Percentiles rank a stretch among this genome's conserved stretches.
Conservation (phyloP, 768 basidiomycete genomes). For the Pulveroboletus ravenelii region DNA sequence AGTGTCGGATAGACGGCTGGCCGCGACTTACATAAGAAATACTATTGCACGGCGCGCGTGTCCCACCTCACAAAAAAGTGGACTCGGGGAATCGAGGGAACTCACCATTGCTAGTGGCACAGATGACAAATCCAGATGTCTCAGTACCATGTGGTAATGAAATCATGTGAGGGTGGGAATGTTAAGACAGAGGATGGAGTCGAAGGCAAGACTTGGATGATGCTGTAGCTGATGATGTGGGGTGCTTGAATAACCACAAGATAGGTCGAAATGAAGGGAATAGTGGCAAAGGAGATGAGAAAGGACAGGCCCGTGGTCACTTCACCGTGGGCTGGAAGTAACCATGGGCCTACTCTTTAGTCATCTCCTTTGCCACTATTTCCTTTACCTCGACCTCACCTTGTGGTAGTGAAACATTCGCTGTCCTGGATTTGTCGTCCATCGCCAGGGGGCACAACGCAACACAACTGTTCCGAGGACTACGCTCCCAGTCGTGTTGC, state of each 20-base stretch:
- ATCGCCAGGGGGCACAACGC: slow-evolving; percentile 10
- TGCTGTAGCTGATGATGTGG: not conserved
- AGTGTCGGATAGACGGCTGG: not conserved
- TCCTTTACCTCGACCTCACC: too few species aligned
- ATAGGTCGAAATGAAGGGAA: too few species aligned
- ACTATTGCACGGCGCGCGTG: not conserved
- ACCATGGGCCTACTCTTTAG: too few species aligned
- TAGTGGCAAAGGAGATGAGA: not conserved
- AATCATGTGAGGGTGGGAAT: slow-evolving; percentile 6
- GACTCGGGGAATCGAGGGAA: slow-evolving; percentile 10
- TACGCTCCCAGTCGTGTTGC: slow-evolving; percentile 40
- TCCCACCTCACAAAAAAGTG: not conserved
- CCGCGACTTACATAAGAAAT: too few species aligned
- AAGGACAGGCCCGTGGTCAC: too few species aligned
- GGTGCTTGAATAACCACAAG: not conserved
- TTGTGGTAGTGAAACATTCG: too few species aligned
- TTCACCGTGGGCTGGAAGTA: too few species aligned
- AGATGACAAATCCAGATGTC: not conserved
- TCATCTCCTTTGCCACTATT: too few species aligned
- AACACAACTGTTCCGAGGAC: slow-evolving; percentile 41
- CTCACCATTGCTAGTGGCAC: not conserved
- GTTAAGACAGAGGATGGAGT: not conserved
- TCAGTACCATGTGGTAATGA: not conserved
- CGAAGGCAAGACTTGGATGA: not conserved
- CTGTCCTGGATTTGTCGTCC: too few species aligned